phyloP scores from a whole-genome alignment of 306 rosid genomes.

The Quercus engelmannii region DNA sequence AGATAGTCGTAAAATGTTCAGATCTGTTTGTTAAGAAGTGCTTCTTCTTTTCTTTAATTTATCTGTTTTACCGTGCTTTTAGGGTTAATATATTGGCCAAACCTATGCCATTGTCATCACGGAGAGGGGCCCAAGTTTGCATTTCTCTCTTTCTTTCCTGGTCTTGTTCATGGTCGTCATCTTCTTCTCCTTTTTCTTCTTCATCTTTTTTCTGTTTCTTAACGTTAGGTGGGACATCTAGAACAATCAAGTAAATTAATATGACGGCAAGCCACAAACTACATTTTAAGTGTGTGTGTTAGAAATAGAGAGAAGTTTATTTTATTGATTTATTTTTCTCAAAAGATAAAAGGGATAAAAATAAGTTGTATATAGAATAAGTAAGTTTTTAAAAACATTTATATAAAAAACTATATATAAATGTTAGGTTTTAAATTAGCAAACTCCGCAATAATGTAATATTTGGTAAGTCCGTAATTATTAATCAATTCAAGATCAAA shows the following conservation, averaged over 20 bases:
- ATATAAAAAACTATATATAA: too few relatives aligned
- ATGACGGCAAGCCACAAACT: too few relatives aligned
- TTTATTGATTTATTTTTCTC: too few relatives aligned
- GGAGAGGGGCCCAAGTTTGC: constrained; percentile 13
- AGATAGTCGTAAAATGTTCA: constrained; percentile 24
- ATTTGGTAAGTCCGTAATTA: too few relatives aligned
- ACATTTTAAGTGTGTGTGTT: background rate
- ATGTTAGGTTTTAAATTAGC: too few relatives aligned
- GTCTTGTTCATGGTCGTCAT: constrained; percentile 27
- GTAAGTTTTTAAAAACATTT: too few relatives aligned
- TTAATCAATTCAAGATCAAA: too few relatives aligned
- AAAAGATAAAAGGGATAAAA: too few relatives aligned
- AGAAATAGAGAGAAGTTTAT: too few relatives aligned
- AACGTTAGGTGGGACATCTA: constrained; percentile 23
- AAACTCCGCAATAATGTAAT: too few relatives aligned
- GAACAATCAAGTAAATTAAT: background rate
- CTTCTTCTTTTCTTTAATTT: background rate
- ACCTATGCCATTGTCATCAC: background rate
- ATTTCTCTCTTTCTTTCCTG: constrained; percentile 27
- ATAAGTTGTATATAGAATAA: too few relatives aligned
- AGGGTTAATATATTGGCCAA: background rate
- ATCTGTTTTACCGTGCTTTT: constrained; percentile 5
- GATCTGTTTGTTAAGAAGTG: background rate
- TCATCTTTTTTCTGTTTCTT: constrained; percentile 11
- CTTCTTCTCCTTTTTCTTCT: constrained; percentile 30